These are phyloP conservation scores for Melastoma candidum DNA, from an alignment of 441 rosid species.

Conservation along the genomic window DNA sequence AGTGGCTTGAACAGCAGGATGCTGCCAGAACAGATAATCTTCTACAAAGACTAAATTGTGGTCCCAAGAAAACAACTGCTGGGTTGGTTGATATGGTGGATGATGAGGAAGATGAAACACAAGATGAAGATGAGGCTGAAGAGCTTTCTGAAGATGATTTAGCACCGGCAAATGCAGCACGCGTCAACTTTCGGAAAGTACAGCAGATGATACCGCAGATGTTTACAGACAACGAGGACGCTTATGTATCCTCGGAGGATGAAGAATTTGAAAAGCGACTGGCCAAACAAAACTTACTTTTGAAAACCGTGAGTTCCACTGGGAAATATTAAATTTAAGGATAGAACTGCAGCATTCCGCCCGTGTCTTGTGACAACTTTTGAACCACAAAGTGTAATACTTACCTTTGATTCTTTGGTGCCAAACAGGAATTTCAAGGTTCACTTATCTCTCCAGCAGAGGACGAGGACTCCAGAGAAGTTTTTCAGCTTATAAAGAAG, in stretches of 20 bases:
- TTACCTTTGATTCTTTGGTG: constrained; percentile 13
- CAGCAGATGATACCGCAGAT: constrained; percentile 82
- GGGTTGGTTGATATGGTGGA: constrained; percentile 38
- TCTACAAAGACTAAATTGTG: constrained; percentile 57
- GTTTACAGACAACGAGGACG: constrained; percentile 80
- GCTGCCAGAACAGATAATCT: constrained; percentile 76
- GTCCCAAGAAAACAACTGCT: constrained; percentile 32
- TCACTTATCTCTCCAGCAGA: constrained; percentile 42
- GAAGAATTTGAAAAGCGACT: constrained; percentile 62
- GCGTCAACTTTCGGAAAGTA: constrained; percentile 56
- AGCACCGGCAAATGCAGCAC: constrained; percentile 34
- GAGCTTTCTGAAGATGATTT: constrained; percentile 38
- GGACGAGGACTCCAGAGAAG: constrained; percentile 49
- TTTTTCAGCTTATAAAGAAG: constrained; percentile 70
- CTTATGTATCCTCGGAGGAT: constrained; percentile 75
- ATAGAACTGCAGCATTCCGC: constrained; percentile 2
- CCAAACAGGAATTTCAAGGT: constrained; percentile 46
- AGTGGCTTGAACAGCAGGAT: constrained; percentile 89
- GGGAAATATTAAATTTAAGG: not conserved
- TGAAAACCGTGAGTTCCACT: constrained; percentile 53
- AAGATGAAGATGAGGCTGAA: constrained; percentile 18
- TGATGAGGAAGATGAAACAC: constrained; percentile 27
- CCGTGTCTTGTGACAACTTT: constrained; percentile 4
- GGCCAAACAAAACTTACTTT: constrained; percentile 33
- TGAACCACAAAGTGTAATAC: not conserved